Evolutionary conservation across 306 rosid genomes (phyloP), one percentile per base, ranked within the genome.

Genomic region (Cucumis sativus): DNA sequence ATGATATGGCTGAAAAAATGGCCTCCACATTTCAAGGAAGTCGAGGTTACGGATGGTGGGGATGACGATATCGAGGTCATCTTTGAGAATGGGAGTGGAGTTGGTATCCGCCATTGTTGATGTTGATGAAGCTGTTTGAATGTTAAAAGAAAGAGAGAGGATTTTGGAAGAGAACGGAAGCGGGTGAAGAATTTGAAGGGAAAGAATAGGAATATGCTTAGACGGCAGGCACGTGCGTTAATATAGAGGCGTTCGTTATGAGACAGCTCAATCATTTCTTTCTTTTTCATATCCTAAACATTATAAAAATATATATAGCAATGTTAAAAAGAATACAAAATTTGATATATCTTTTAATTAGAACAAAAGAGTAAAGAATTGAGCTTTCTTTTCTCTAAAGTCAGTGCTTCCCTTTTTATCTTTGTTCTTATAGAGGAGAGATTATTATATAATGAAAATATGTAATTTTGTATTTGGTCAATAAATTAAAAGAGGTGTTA

Each of bases 41-140:
- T 90, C 97, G 0, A 92, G 87, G 85, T 86, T 92, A 67, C 96
- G 81, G 76, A 90, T 92, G 1, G 97, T 92, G 12, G 97, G 97
- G 55, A 92, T 92, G 70, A 92, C 93, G 40, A 92, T 92, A 84
- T 92, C 97, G 0, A 92, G 79, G 52, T 92, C 96, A 9, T 92
- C 93, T 52, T 86, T 88, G 80, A 92, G 83, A 43, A 43, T 84
- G 39, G 89, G 85, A 14, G 74, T 87, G 33, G 80, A 87, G 74
- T 49, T 59, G 21, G 83, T 5, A 2, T 30, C 63, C 0, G 77
- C 80, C 92, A 88, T 88, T 75, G 81, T 65, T 17, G 41, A 45
- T 6, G 41, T 43, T 43, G 49, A 43, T 9, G 49, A 43, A 43
- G 49, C 49, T 43, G 30, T 43, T 33, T 4, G 37, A 33, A 5